Evolutionary conservation across 176 grass and related monocot genomes (phyloP).

Genomic region (Olyra latifolia): DNA sequence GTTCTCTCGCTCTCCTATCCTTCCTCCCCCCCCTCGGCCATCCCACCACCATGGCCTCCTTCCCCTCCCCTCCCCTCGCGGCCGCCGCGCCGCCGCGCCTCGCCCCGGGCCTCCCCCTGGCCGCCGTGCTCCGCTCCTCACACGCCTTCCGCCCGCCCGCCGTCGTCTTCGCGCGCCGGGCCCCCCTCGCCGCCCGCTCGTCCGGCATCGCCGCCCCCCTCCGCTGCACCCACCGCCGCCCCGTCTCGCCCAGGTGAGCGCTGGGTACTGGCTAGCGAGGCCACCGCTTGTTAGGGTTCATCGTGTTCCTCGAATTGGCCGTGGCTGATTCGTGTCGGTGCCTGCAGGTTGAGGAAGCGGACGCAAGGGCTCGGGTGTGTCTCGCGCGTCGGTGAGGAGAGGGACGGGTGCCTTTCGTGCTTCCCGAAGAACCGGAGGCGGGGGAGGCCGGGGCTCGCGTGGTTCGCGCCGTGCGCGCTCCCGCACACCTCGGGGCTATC

Average conservation of each 20-base stretch:
- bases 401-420: constrained; percentile 53
- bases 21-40: constrained; percentile 4
- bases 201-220: constrained; percentile 26
- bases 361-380: not conserved
- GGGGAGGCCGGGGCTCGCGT: constrained; percentile 37
- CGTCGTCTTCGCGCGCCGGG: not conserved
- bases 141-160: constrained; percentile 16
- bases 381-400: constrained; percentile 16
- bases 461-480: constrained; percentile 49
- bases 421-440: constrained; percentile 36
- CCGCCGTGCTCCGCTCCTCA: constrained; percentile 19
- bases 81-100: constrained; percentile 39
- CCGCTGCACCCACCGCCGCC: constrained; percentile 39
- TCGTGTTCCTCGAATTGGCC: not conserved
- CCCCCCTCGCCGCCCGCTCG: constrained; percentile 5
- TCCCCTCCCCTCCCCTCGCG: constrained; percentile 35
- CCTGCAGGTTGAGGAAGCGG: constrained; percentile 46
- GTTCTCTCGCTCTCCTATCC: constrained; percentile 44
- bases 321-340: constrained; percentile 21
- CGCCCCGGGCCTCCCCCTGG: constrained; percentile 34
- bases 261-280: not conserved
- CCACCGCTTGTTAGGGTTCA: not conserved
- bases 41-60: constrained; percentile 42
- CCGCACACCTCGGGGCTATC: constrained; percentile 37
- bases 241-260: constrained; percentile 27